Percentiles rank a stretch among this genome's conserved stretches.
Evolutionary conservation across 257 asterid species (phyloP).

Genomic region (Knoxia roxburghii): DNA sequence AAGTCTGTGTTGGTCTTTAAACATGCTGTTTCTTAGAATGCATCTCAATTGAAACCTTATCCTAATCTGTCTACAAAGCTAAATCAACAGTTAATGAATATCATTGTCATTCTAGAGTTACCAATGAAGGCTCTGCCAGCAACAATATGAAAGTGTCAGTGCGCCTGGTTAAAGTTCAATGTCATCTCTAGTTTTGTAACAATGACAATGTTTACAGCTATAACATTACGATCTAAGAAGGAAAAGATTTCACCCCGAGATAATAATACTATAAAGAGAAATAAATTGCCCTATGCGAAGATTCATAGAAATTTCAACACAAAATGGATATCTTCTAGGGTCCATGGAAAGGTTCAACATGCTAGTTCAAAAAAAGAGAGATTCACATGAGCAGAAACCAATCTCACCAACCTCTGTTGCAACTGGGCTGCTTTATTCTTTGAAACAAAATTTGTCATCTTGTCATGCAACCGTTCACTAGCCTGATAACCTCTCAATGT

Average conservation of each 20-base stretch:
- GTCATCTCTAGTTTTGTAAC: not conserved
- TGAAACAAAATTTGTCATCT: slow-evolving; percentile 73
- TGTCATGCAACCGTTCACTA: slow-evolving; percentile 76
- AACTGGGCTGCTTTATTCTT: slow-evolving; percentile 98
- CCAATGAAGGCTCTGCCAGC: not conserved
- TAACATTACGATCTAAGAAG: not conserved
- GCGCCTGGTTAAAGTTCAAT: not conserved
- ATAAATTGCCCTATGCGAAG: not conserved
- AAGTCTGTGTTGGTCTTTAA: not conserved
- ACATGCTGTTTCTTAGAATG: not conserved
- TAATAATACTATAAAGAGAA: not conserved
- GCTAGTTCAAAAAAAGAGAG: not conserved
- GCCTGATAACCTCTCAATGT: slow-evolving; percentile 48
- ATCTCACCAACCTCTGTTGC: slow-evolving; percentile 73
- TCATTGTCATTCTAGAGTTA: not conserved
- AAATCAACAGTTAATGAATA: not conserved
- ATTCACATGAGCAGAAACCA: not conserved
- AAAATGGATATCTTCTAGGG: not conserved
- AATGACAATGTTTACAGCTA: no score
- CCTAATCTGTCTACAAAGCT: not conserved
- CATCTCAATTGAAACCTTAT: not conserved
- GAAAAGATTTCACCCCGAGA: not conserved
- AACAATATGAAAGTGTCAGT: not conserved
- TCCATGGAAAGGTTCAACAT: not conserved
- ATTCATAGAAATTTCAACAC: not conserved